Evolutionary conservation across 2,329 filamentous ascomycete species (phyloP).

Genomic region (Aspergillus quadricinctus): DNA sequence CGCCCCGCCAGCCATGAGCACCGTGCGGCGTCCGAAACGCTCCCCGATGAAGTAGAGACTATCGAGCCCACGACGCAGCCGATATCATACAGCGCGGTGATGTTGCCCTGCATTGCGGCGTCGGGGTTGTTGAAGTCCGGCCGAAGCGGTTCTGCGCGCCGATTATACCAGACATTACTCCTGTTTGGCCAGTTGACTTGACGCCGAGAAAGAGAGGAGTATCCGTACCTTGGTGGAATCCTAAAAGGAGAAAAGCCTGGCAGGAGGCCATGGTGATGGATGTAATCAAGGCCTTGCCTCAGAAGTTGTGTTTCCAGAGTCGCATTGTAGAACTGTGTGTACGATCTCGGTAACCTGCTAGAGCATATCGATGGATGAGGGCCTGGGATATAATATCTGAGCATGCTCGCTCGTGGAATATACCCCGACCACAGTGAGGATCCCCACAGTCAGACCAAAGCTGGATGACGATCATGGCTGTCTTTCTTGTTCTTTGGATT

Average conservation of each 20-base stretch:
- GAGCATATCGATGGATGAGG: too few relatives aligned
- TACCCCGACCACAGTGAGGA: too few relatives aligned
- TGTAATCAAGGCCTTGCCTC: constrained; percentile 15
- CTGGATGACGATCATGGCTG: too few relatives aligned
- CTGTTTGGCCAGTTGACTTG: not conserved
- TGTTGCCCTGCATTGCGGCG: constrained; percentile 37
- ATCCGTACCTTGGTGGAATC: constrained; percentile 45
- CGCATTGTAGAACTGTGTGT: constrained; percentile 4
- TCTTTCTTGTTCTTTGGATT: too few relatives aligned
- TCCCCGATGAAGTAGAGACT: constrained; percentile 38
- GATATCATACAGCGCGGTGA: constrained; percentile 27
- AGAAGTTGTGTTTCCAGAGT: constrained; percentile 20
- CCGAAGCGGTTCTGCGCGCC: constrained; percentile 41
- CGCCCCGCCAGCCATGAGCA: constrained; percentile 39
- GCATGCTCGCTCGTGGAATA: too few relatives aligned
- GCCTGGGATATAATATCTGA: too few relatives aligned
- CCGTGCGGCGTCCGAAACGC: constrained; percentile 39
- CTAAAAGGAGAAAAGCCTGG: constrained; percentile 37
- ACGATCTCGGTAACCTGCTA: too few relatives aligned
- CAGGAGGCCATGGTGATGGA: constrained; percentile 36
- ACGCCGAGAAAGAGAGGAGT: too few relatives aligned
- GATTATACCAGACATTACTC: constrained; percentile 38
- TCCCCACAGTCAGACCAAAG: too few relatives aligned
- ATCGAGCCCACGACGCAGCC: constrained; percentile 32
- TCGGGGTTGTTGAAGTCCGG: constrained; percentile 37